Evolutionary conservation across 208 protist genomes (phyloP), one percentile per base, ranked within the genome.

Genomic region (Trypanosomatidae sp.): DNA sequence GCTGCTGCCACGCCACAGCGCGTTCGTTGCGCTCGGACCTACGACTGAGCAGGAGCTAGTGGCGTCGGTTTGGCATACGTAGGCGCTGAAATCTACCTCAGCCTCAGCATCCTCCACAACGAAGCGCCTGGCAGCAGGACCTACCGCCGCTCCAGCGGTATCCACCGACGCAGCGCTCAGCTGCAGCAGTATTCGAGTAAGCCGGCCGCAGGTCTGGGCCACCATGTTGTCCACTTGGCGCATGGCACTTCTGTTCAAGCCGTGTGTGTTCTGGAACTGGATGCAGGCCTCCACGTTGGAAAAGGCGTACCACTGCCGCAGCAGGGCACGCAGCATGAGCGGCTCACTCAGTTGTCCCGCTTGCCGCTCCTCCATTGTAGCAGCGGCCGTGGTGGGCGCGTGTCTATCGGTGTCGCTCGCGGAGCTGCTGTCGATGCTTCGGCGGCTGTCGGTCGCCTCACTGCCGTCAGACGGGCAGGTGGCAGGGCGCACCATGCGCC

Each of bases 221-320:
- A 95, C 73, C 58, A 67, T 81, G 33, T n/a, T 62, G 66, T 95
- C 88, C 30, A 92, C 86, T 62, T 79, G 71, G 49, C 88, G 90
- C 74, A 95, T 30, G 13, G 85, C 81, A n/a, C 76, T 72, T 4
- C 84, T 73, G 59, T 91, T 87, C 10, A 95, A 44, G 36, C 68
- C 66, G 46, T 83, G 77, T 10, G 52, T 52, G 30, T 15, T 49
- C 15, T 77, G 41, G 55, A 91, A 76, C 10, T 15, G 12, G 41
- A 70, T 36, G 13, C 83, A 56, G 22, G 80, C 81, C 5, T 77
- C 60, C 13, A 56, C 44, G n/a, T 53, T 81, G 0, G 72, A 62
- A 64, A 76, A 86, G n/a, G 84, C 62, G 68, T 93, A 95, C 88
- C 91, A 93, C 19, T 83, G 73, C 44, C 71, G 80, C 62, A 95